Conservation (phyloP, 768 basidiomycete genomes). For the Mycena haematopus region DNA sequence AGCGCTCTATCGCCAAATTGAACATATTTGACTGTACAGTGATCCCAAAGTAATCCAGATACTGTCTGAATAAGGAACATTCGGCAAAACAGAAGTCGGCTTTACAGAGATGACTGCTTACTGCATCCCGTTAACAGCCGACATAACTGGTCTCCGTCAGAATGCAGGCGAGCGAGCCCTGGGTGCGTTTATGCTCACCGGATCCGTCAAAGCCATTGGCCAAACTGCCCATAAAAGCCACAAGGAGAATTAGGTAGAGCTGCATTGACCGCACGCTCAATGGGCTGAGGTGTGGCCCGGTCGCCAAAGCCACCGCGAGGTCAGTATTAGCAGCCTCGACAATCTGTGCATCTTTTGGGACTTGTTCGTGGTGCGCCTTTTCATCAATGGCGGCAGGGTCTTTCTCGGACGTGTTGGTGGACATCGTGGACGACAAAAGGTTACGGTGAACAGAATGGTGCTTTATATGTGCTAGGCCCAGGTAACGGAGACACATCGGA, state of each 20-base stretch:
- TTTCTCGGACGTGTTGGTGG: constrained; percentile 18
- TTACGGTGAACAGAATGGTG: background rate
- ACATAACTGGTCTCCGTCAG: constrained; percentile 23
- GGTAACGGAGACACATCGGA: constrained; percentile 20
- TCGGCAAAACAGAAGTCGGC: background rate
- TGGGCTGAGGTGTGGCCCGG: constrained; percentile 49
- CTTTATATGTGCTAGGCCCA: constrained; percentile 3
- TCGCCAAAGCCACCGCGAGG: constrained; percentile 51
- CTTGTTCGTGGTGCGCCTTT: constrained; percentile 9
- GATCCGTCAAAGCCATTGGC: constrained; percentile 57
- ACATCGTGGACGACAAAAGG: constrained; percentile 13
- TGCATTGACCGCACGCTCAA: constrained; percentile 46
- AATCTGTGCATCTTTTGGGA: constrained; percentile 30
- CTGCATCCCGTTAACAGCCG: constrained; percentile 31
- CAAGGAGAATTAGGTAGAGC: constrained; percentile 48
- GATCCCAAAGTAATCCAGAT: constrained; percentile 23
- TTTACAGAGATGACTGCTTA: constrained; percentile 1
- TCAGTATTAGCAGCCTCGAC: constrained; percentile 49
- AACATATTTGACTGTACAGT: constrained; percentile 3
- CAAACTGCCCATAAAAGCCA: constrained; percentile 52
- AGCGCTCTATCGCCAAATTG: background rate
- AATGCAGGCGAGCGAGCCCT: background rate
- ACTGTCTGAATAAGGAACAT: constrained; percentile 11
- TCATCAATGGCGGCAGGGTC: constrained; percentile 17
- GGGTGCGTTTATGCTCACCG: constrained; percentile 34